Percentiles rank a stretch among this genome's conserved stretches.
phyloP scores from a whole-genome alignment of 306 rosid species.

The Inga leiocalycina region DNA sequence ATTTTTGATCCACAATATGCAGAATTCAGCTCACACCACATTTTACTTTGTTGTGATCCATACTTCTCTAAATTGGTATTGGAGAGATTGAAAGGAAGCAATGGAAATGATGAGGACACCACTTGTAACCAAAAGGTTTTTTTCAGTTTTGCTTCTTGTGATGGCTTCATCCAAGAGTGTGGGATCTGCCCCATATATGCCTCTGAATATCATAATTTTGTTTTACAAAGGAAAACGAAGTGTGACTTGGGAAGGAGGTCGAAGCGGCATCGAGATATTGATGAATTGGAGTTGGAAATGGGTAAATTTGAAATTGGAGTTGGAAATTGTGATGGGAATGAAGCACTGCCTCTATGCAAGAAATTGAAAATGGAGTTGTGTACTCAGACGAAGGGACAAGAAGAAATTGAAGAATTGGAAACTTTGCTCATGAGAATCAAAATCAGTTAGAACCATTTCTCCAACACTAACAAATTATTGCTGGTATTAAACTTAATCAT shows the following conservation, averaged over 20 bases:
- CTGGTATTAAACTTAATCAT: neutral
- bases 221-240: neutral
- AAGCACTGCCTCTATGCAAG: neutral
- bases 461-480: neutral
- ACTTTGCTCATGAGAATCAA: neutral
- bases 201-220: neutral
- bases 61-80: neutral
- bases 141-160: neutral
- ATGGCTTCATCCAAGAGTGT: neutral
- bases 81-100: neutral
- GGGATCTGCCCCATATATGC: neutral
- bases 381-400: neutral
- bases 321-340: neutral
- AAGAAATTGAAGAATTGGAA: neutral
- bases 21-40: constrained; percentile 11
- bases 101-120: neutral
- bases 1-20: neutral
- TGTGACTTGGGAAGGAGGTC: neutral
- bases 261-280: neutral
- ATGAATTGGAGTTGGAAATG: neutral
- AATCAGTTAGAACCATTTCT: neutral
- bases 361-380: neutral
- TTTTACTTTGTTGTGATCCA: neutral
- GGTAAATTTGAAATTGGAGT: neutral
- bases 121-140: neutral